Percentiles rank a stretch among this genome's conserved stretches.
Conservation (phyloP, 2,329 filamentous ascomycete genomes). For the Raffaelea ambrosiae region DNA sequence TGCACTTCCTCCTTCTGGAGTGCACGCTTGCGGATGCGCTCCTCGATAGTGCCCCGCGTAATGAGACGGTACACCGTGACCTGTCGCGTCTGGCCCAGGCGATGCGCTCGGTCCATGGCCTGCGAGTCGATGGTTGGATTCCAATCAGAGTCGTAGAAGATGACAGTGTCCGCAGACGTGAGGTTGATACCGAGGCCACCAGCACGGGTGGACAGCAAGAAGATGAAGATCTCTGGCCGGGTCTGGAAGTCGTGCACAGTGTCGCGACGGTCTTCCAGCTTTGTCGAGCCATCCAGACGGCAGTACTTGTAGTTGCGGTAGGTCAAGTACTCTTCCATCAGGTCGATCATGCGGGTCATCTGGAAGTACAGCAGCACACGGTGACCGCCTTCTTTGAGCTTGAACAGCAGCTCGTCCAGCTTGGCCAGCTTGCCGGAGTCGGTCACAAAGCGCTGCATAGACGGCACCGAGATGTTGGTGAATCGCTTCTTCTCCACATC, state of each 20-base stretch:
- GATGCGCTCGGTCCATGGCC: slow-evolving; percentile 97
- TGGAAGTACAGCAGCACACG: slow-evolving; percentile 98
- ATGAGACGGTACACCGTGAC: slow-evolving; percentile 97
- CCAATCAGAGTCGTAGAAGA: slow-evolving; percentile 99
- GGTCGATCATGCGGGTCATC: slow-evolving; percentile 99
- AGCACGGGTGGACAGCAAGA: slow-evolving; percentile 89
- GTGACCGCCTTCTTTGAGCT: slow-evolving; percentile 86
- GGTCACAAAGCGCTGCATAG: slow-evolving; percentile 95
- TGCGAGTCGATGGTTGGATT: slow-evolving; percentile 98
- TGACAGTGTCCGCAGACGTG: slow-evolving; percentile 93
- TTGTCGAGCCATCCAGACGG: slow-evolving; percentile 91
- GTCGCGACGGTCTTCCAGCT: slow-evolving; percentile 91
- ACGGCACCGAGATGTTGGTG: slow-evolving; percentile 86
- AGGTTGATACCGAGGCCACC: slow-evolving; percentile 98
- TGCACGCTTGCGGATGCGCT: slow-evolving; percentile 93
- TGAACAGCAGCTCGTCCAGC: slow-evolving; percentile 75
- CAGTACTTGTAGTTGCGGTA: slow-evolving; percentile 99
- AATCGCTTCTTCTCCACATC: slow-evolving; percentile 76
- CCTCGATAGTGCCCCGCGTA: slow-evolving; percentile 92
- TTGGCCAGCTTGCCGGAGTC: slow-evolving; percentile 94
- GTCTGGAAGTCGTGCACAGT: slow-evolving; percentile 97
- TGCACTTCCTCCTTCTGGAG: slow-evolving; percentile 98
- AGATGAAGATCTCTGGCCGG: slow-evolving; percentile 90
- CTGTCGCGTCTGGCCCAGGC: slow-evolving; percentile 89
- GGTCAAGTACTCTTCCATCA: slow-evolving; percentile 98